Evolutionary conservation across 1,139 yeast genomes (phyloP), one percentile per base, ranked within the genome.

Genomic region (Zygosaccharomyces sapae): DNA sequence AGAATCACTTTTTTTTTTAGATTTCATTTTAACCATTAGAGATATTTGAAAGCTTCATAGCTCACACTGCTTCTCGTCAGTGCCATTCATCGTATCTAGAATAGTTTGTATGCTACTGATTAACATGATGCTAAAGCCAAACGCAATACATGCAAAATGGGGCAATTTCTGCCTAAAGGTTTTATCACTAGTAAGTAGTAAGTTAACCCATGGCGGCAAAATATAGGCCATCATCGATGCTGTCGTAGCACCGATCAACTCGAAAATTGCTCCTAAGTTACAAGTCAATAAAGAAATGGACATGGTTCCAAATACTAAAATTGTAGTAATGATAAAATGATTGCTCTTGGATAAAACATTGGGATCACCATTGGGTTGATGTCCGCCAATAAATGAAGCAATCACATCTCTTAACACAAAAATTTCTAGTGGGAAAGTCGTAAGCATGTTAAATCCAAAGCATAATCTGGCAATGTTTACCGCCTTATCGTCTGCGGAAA

Each of bases 181-280:
- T 52, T 79, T 65, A 45, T 75, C 75, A 57, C 77, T 74, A 0
- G 87, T 76, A 55, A 89, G 73, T 53, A 83, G 80, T 51, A 87
- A 67, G 59, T 77, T 86, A 59, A 96, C 89, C 65, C 83, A 65
- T 4, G 97, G 96, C 0, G 97, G 97, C 9, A 90, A 71, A 18
- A 90, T 87, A 60, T 87, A 90, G 0, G 97, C 97, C 86, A 90
- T 83, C 33, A 87, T 72, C 10, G 95, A 86, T 0, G 97, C 97
- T 0, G 96, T 85, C 0, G 96, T 85, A 0, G 96, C 92, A 1
- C 97, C 97, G 29, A 88, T 89, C 5, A 90, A 72, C 61, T 90
- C 97, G 44, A 90, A 72, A 37, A 90, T 83, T 16, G 92, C 86
- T 1, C 97, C 97, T 49, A 90, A 71, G 57, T 90, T 88, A 62